These are phyloP conservation scores for Amniculicola lignicola DNA, from an alignment of 495 filamentous ascomycete genomes.

Conservation along the genomic window DNA sequence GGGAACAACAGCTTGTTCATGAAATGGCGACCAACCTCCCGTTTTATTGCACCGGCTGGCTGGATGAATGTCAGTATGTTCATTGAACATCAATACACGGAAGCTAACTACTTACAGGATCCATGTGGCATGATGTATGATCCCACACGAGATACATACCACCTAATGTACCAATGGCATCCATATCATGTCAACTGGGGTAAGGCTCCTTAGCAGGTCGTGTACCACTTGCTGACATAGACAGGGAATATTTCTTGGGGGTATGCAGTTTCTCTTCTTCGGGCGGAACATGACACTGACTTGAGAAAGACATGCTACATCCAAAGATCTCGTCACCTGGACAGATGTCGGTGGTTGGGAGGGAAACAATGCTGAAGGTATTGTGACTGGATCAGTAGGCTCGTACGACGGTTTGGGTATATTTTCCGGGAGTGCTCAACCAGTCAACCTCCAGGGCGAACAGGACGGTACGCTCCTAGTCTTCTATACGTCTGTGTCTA, in stretches of 20 bases:
- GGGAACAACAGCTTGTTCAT: constrained; percentile 44
- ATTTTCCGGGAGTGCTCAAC: constrained; percentile 52
- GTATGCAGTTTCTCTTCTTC: too few species aligned
- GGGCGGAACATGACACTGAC: constrained; percentile 19
- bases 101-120: constrained; percentile 36
- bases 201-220: not conserved
- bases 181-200: constrained; percentile 45
- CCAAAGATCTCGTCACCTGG: constrained; percentile 37
- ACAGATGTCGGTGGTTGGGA: constrained; percentile 42
- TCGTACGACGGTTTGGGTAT: constrained; percentile 51
- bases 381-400: constrained; percentile 36
- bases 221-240: not conserved
- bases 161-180: constrained; percentile 46
- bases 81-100: not conserved
- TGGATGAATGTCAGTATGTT: constrained; percentile 50
- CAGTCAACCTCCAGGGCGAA: constrained; percentile 46
- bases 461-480: constrained; percentile 45
- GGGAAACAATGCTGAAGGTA: constrained; percentile 36
- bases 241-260: constrained; percentile 48
- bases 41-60: constrained; percentile 51
- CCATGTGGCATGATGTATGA: constrained; percentile 57
- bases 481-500: constrained; percentile 53
- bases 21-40: constrained; percentile 50
- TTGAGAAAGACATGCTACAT: constrained; percentile 22
- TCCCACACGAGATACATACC: constrained; percentile 43